These are phyloP conservation scores for Dichomitus squalens DNA, from an alignment of 1,284 basidiomycete species.

Conservation along the genomic window DNA sequence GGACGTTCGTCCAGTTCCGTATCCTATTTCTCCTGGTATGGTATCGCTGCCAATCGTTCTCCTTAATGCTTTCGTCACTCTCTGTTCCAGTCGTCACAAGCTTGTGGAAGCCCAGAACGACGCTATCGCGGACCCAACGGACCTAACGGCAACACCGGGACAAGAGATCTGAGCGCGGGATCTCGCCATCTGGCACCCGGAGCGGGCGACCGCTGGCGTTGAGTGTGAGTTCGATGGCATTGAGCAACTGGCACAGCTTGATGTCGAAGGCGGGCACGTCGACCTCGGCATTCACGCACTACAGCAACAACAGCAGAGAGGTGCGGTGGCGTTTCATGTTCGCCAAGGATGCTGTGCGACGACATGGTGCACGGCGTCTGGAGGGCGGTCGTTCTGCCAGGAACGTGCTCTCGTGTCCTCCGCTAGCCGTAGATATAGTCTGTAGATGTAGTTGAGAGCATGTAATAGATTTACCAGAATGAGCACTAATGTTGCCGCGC, in stretches of 20 bases:
- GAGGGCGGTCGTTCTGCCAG: no score
- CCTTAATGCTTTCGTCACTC: conserved; percentile 26
- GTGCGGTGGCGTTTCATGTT: no score
- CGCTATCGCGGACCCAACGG: conserved; percentile 25
- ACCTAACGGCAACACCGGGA: conserved; percentile 15
- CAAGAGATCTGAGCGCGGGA: conserved; percentile 38
- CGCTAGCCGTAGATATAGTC: no score
- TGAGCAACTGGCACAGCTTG: conserved; percentile 76
- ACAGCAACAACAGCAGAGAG: conserved; percentile 77
- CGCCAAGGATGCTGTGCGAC: no score
- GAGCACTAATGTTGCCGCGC: no score
- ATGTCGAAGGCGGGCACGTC: conserved; percentile 74
- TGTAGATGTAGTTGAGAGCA: no score
- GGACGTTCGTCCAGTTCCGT: conserved; percentile 13
- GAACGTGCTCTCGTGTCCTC: no score
- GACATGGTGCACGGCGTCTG: no score
- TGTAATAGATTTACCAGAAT: no score
- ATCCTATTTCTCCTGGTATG: conserved; percentile 18
- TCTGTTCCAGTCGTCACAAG: conserved; percentile 16
- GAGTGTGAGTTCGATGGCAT: conserved; percentile 61
- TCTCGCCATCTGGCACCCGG: conserved; percentile 59
- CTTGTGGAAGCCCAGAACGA: conserved; percentile 19
- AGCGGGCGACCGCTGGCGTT: conserved; percentile 53
- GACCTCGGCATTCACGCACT: conserved; percentile 78
- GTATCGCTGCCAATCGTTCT: conserved; percentile 19